Conservation (phyloP, 1,139 yeast species). For the Lodderomyces jiufengensis region DNA sequence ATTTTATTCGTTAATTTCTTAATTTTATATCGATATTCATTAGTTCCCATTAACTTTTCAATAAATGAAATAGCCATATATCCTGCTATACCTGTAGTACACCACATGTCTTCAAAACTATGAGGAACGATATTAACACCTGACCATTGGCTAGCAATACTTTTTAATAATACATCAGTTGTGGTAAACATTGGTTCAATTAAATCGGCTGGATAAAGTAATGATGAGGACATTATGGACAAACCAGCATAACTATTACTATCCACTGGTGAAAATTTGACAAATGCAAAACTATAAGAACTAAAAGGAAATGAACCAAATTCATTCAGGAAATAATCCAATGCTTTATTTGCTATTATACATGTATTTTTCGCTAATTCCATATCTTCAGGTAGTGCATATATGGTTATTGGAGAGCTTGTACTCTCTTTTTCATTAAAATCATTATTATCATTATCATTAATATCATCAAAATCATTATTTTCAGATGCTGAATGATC, state of each 20-base stretch:
- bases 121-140: conserved; percentile 89
- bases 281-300: conserved; percentile 73
- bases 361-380: conserved; percentile 71
- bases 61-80: conserved; percentile 79
- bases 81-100: conserved; percentile 79
- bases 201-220: conserved; percentile 71
- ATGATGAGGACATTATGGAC: conserved; percentile 57
- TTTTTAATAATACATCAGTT: conserved; percentile 65
- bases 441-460: conserved; percentile 17
- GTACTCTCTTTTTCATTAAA: conserved; percentile 6
- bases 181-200: conserved; percentile 77
- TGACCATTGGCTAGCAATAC: conserved; percentile 87
- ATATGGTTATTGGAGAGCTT: conserved; percentile 53
- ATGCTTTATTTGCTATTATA: conserved; percentile 67
- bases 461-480: conserved; percentile 39
- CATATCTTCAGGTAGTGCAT: conserved; percentile 53
- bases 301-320: conserved; percentile 93
- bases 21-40: conserved; percentile 72
- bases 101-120: conserved; percentile 84
- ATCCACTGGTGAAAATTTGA: conserved; percentile 43
- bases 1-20: conserved; percentile 63
- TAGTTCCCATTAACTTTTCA: conserved; percentile 71
- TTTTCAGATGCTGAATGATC: conserved; percentile 23
- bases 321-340: conserved; percentile 81
- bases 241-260: conserved; percentile 71